These are phyloP conservation scores for Crucihimalaya himalaica DNA, from an alignment of 345 rosid species.

Conservation along the genomic window DNA sequence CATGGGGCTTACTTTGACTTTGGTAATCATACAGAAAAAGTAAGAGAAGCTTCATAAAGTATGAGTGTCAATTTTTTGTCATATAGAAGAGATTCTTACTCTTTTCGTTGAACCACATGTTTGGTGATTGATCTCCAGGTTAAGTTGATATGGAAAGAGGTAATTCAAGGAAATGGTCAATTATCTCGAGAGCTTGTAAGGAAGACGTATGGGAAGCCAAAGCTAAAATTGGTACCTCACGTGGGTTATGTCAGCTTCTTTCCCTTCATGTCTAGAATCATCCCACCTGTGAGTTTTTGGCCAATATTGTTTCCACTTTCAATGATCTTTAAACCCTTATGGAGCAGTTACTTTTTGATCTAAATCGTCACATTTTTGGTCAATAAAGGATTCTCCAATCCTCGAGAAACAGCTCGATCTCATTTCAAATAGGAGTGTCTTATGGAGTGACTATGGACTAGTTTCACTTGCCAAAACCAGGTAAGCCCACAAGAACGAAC, in stretches of 20 bases:
- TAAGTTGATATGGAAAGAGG: constrained; percentile 80
- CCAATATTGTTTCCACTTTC: neutral
- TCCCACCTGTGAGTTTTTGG: constrained; percentile 76
- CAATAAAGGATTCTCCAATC: constrained; percentile 75
- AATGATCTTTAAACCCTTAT: neutral
- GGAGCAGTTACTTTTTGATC: neutral
- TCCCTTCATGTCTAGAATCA: constrained; percentile 82
- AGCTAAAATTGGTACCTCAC: constrained; percentile 76
- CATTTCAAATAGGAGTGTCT: constrained; percentile 68
- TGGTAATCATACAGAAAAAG: constrained; percentile 98
- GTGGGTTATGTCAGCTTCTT: constrained; percentile 94
- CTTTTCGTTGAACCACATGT: neutral
- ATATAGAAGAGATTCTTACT: constrained; percentile 21
- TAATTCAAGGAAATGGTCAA: constrained; percentile 50
- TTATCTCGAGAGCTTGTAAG: constrained; percentile 69
- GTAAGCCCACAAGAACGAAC: constrained; percentile 41
- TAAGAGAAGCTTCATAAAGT: constrained; percentile 34
- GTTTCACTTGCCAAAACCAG: constrained; percentile 92
- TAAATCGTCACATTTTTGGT: constrained; percentile 13
- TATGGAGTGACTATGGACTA: constrained; percentile 90
- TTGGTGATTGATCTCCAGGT: constrained; percentile 51
- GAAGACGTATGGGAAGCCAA: constrained; percentile 65
- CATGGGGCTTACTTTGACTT: constrained; percentile 87
- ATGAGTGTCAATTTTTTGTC: neutral
- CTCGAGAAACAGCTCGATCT: constrained; percentile 89